Conservation (phyloP, 306 rosid species). For the Malus asiatica region DNA sequence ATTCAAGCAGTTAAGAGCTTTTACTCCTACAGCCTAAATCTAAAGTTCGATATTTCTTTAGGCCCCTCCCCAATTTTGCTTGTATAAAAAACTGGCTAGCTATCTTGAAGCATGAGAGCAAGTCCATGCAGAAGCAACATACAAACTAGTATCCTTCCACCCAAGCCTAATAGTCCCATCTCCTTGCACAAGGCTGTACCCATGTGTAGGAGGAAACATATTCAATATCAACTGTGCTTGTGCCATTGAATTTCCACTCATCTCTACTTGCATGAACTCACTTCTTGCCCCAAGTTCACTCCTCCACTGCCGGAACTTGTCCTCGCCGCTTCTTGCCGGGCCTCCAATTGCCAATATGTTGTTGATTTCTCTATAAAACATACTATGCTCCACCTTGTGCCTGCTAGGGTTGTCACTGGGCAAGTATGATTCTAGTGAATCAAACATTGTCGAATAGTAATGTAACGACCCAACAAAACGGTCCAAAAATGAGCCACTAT, state of each 20-base stretch:
- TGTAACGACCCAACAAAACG: slow-evolving; percentile 81
- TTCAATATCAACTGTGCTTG: slow-evolving; percentile 81
- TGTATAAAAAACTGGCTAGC: not conserved
- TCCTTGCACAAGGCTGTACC: slow-evolving; percentile 64
- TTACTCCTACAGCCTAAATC: too few species aligned
- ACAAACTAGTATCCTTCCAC: slow-evolving; percentile 79
- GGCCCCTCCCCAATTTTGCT: not conserved
- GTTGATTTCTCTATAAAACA: slow-evolving; percentile 53
- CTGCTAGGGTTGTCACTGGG: slow-evolving; percentile 45
- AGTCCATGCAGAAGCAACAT: slow-evolving; percentile 93
- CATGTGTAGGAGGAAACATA: slow-evolving; percentile 53
- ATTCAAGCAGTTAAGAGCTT: too few species aligned
- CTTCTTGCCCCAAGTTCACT: slow-evolving; percentile 43
- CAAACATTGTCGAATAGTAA: slow-evolving; percentile 78
- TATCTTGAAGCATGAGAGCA: slow-evolving; percentile 22
- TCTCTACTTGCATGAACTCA: slow-evolving; percentile 48
- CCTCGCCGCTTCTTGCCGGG: slow-evolving; percentile 72
- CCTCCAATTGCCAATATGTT: slow-evolving; percentile 85
- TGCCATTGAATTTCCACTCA: slow-evolving; percentile 75
- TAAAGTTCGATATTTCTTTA: not conserved
- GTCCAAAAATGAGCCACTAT: slow-evolving; percentile 68
- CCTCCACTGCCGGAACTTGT: slow-evolving; percentile 69
- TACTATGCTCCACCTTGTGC: slow-evolving; percentile 49
- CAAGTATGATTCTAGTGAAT: slow-evolving; percentile 60
- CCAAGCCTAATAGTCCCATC: slow-evolving; percentile 76